Evolutionary conservation across 2,329 filamentous ascomycete species (phyloP).

Genomic region (Penicillium sp.): DNA sequence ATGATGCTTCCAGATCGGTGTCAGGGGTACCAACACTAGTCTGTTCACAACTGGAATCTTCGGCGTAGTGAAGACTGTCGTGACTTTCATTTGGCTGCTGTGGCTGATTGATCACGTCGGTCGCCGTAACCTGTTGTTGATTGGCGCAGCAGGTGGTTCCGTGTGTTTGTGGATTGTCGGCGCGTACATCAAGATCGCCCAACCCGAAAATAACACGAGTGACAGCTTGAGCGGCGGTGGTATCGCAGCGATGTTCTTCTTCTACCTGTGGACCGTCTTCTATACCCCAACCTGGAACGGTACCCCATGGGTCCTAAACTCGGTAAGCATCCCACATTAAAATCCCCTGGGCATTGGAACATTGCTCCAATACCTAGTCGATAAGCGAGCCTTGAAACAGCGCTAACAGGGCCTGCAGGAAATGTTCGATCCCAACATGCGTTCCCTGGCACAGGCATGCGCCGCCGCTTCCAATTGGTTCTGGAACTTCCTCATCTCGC

Average conservation of each 20-base stretch:
- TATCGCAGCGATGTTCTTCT: slow-evolving; percentile 51
- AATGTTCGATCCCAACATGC: slow-evolving; percentile 64
- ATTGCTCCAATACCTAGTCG: not conserved
- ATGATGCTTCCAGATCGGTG: slow-evolving; percentile 42
- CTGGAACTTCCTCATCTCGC: slow-evolving; percentile 33
- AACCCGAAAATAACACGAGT: slow-evolving; percentile 20
- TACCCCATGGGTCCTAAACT: slow-evolving; percentile 67
- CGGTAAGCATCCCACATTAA: slow-evolving; percentile 21
- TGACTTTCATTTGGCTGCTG: slow-evolving; percentile 62
- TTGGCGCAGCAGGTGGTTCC: slow-evolving; percentile 55
- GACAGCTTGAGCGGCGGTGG: slow-evolving; percentile 25
- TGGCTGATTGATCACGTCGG: slow-evolving; percentile 59
- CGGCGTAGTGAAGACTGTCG: slow-evolving; percentile 63
- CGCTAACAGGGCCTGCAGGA: slow-evolving; percentile 31
- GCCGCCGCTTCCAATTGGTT: slow-evolving; percentile 42
- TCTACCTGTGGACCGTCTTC: slow-evolving; percentile 66
- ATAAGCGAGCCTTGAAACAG: not conserved
- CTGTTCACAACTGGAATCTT: slow-evolving; percentile 66
- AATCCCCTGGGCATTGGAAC: not conserved
- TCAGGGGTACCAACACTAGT: slow-evolving; percentile 51
- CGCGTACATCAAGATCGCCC: slow-evolving; percentile 31
- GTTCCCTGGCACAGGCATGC: slow-evolving; percentile 62
- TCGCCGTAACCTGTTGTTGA: slow-evolving; percentile 55
- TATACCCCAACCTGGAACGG: slow-evolving; percentile 68
- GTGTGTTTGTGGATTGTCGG: slow-evolving; percentile 34